Base-by-base conservation (phyloP, 2,329 filamentous ascomycete species). In the Claviceps purpurea region DNA sequence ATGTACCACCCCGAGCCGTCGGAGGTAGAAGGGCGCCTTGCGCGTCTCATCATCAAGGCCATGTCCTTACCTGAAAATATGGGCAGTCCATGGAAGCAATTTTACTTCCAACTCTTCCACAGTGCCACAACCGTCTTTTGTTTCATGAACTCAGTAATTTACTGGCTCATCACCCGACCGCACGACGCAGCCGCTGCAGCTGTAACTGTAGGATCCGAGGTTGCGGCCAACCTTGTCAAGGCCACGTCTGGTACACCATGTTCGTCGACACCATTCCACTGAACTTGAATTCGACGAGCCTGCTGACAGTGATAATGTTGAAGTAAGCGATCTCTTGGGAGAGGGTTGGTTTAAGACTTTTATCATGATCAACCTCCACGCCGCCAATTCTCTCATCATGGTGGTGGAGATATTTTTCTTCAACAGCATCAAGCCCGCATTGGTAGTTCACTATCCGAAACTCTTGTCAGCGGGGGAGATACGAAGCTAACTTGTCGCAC, bases 361-460 rank as follows among this genome's bases (percentile, higher is more conserved):
- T 57, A 66, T 67, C 54, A 64, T 76, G 47, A 57, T 75, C 58
- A 75, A 73, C 49, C 56, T 77, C 44, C 74, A 71, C 59, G 66
- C 61, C 8, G 61, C 73, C 52, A 69, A 69, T 2, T 68, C 73
- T 4, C 48, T 69, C 37, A 63, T 76, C 54, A 73, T 71, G 56
- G 55, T 70, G 8, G 52, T 71, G 37, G 76, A 78, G 64, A 68
- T 73, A 0, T 52, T 73, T 38, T 65, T 69, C 52, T 65, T 78
- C 64, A 78, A 78, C 62, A 77, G 73, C 59, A 75, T 78, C 64
- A 73, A 73, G 57, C 70, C 73, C 50, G 74, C 70, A 50, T 68
- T 66, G 47, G 75, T 77, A 60, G 60, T 72, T 62, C 13, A 24
- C 16, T 13, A 10, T 10, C 26, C 26, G 8, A 30, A 30, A 10